Evolutionary conservation across 768 basidiomycete genomes (phyloP), one percentile per base, ranked within the genome.

Genomic region (Pleurotus salmoneostramineus): DNA sequence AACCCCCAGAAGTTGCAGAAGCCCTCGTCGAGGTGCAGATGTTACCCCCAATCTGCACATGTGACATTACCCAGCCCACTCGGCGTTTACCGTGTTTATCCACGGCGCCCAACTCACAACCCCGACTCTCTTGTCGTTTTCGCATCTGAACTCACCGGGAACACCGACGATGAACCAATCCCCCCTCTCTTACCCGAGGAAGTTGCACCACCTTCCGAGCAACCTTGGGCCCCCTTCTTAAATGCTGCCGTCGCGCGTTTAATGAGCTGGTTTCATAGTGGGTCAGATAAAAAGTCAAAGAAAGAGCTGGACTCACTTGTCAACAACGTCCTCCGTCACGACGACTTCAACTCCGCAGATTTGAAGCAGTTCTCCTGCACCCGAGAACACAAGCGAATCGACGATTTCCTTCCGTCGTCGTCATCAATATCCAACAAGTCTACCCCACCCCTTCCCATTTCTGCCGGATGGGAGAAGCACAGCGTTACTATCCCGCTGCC

Each of bases 181-280:
- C 10, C 40, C 8, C 10, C n/a, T 8, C 10, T n/a, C 10, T n/a
- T 10, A 42, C n/a, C 40, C n/a, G 48, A 11, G 68, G 69, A 57
- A 66, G 67, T 43, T 60, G 68, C 6, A 0, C 10, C 17, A 42
- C 32, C 35, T 5, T 3, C n/a, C n/a, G 10, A 8, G n/a, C 40
- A n/a, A 42, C 48, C 34, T 49, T 72, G 50, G 62, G 56, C 62
- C 4, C 66, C 65, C 5, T 71, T 71, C 45, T 45, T 63, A 0
- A 69, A 63, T 58, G 64, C 64, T 3, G 62, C 72, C 0, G 57
- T 67, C 7, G 69, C 63, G 32, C 63, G 64, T 0, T 68, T 71
- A 10, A 61, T 71, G 62, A 34, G 62, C n/a, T 75, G 74, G 74
- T 64, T 65, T 5, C 73, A 72, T 46, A 60, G 58, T 1, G 64